Evolutionary conservation across 2,329 filamentous ascomycete genomes (phyloP), one percentile per base, ranked within the genome.

Genomic region (Calonectria montana): DNA sequence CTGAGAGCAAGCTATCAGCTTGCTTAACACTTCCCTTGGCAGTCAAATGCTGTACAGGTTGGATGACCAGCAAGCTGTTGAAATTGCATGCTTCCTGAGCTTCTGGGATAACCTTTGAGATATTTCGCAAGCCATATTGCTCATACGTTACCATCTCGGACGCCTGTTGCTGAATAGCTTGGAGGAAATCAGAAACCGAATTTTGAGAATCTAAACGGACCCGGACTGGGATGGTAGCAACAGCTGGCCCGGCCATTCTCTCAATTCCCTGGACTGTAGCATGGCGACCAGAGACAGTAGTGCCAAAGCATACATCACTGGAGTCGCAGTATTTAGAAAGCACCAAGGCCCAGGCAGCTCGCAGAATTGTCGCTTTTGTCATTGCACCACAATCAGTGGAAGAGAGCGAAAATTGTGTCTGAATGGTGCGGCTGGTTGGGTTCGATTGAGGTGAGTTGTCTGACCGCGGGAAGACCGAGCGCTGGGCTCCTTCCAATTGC

Each of bases 321-420:
- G 70, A 71, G 1, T 72, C 88, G 2, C 84, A 78, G 72, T 91
- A 91, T 7, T 82, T 81, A n/a, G 85, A 82, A 2, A 91, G 62
- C 2, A 92, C 77, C 68, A 88, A 86, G 7, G 86, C 84, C 76
- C 88, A 85, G 0, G 90, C 89, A 35, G 87, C 85, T 0, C 73
- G 70, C 21, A 79, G n/a, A 23, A 77, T 15, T 0, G 62, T 78
- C 0, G 75, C 47, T 5, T 64, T 65, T 1, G 75, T 76, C 6
- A 73, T 65, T 37, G 37, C 47, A 5, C 41, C 48, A 39, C 48
- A 47, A 15, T 45, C 4, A 1, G 59, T 15, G 12, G 31, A 55
- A 81, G 79, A 55, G 89, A 83, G 70, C 2, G 50, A 55, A 87
- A 86, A 68, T 87, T 82, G 73, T 85, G 1, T 89, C 78, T 4